These are phyloP conservation scores for Funneliformis caledonium DNA, from an alignment of 371 early-diverging fungal genomes.

Conservation along the genomic window DNA sequence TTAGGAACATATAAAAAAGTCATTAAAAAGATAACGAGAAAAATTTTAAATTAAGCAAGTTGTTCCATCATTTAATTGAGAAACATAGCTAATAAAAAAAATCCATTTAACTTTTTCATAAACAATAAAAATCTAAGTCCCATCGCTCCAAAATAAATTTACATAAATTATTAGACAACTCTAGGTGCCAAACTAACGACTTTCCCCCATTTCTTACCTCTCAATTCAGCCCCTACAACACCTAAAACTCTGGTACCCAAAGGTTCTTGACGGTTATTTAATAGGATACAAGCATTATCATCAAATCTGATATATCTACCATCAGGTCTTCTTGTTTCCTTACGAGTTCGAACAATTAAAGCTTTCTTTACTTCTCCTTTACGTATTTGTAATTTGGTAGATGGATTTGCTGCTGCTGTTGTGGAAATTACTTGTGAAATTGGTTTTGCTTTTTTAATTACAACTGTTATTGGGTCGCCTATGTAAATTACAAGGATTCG, in stretches of 20 bases:
- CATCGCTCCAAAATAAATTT: no score
- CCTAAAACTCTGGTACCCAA: constrained; percentile 94
- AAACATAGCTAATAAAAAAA: no score
- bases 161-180: constrained; percentile 69
- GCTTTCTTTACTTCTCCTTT: constrained; percentile 96
- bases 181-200: constrained; percentile 92
- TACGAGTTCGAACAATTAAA: constrained; percentile 90
- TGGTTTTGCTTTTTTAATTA: constrained; percentile 92
- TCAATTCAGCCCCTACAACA: constrained; percentile 86
- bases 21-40: no score
- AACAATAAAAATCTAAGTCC: no score
- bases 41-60: no score
- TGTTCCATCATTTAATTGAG: no score
- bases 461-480: constrained; percentile 96
- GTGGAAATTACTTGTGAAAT: constrained; percentile 58
- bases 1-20: no score
- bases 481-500: not conserved
- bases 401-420: constrained; percentile 50
- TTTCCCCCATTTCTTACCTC: constrained; percentile 95
- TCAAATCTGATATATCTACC: constrained; percentile 95
- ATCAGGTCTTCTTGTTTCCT: constrained; percentile 89
- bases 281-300: constrained; percentile 96
- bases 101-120: no score
- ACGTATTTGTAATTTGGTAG: constrained; percentile 71
- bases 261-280: constrained; percentile 93